These are phyloP conservation scores for Aspergillus ibericus DNA, from an alignment of 2,329 filamentous ascomycete genomes.

Conservation along the genomic window DNA sequence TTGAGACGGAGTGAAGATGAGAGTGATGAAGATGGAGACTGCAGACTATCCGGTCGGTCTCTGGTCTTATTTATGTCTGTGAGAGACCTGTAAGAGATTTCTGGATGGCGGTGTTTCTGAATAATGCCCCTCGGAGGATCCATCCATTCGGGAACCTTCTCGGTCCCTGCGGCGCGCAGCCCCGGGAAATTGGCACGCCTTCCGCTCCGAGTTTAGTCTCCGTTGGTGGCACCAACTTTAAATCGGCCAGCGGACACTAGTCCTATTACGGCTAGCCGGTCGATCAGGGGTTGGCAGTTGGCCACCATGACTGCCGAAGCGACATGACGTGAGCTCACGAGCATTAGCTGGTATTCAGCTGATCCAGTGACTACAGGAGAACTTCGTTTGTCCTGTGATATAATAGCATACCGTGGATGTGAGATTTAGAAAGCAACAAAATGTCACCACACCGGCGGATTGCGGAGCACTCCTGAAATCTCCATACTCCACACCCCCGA, in stretches of 20 bases:
- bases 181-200: not conserved
- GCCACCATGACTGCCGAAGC: not conserved
- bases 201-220: not conserved
- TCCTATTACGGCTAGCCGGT: not conserved
- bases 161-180: not conserved
- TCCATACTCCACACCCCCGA: not conserved
- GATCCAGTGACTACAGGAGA: too few species aligned
- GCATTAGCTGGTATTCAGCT: too few species aligned
- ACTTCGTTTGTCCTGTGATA: too few species aligned
- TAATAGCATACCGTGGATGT: too few species aligned
- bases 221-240: not conserved
- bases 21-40: not conserved
- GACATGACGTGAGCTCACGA: too few species aligned
- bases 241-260: not conserved
- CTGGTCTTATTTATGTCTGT: not conserved
- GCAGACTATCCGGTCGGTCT: not conserved
- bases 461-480: too few species aligned
- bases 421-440: too few species aligned
- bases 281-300: not conserved
- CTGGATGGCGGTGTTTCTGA: not conserved
- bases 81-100: not conserved
- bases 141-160: not conserved
- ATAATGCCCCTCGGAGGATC: not conserved
- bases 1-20: not conserved
- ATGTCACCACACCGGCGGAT: too few species aligned